These are phyloP conservation scores for Ogataea philodendri DNA, from an alignment of 805 yeast species.

Conservation along the genomic window DNA sequence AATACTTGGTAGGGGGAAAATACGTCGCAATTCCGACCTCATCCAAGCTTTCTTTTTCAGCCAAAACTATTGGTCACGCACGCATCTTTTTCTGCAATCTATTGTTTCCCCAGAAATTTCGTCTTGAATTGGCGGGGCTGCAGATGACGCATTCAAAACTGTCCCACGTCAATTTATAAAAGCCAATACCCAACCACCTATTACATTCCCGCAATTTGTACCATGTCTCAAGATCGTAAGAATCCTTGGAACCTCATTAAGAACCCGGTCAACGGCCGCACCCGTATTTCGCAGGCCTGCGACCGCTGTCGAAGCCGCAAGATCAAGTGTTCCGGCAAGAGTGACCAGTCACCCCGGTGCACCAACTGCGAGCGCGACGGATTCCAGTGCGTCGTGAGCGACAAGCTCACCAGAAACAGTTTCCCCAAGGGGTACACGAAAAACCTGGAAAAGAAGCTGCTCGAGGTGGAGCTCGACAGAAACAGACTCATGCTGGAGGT, in stretches of 20 bases:
- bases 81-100: slow-evolving; percentile 1
- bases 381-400: slow-evolving; percentile 68
- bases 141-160: slow-evolving; percentile 3
- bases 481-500: slow-evolving; percentile 38
- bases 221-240: slow-evolving; percentile 10
- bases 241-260: slow-evolving; percentile 35
- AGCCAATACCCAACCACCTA: slow-evolving; percentile 4
- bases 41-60: slow-evolving; percentile 11
- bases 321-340: slow-evolving; percentile 70
- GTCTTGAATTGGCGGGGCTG: slow-evolving; percentile 8
- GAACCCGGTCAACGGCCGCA: slow-evolving; percentile 36
- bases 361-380: slow-evolving; percentile 63
- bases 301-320: slow-evolving; percentile 77
- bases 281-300: slow-evolving; percentile 74
- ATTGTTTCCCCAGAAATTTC: slow-evolving; percentile 19
- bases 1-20: slow-evolving; percentile 5
- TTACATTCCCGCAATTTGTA: background rate
- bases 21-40: background rate
- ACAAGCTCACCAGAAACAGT: slow-evolving; percentile 70
- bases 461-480: slow-evolving; percentile 58
- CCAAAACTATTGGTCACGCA: slow-evolving; percentile 16
- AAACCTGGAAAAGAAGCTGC: slow-evolving; percentile 61
- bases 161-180: slow-evolving; percentile 11
- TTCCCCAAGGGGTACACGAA: slow-evolving; percentile 83
- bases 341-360: slow-evolving; percentile 51